phyloP scores from a whole-genome alignment of 192 early-diverging fungal species.

The Allomyces macrogynus region DNA sequence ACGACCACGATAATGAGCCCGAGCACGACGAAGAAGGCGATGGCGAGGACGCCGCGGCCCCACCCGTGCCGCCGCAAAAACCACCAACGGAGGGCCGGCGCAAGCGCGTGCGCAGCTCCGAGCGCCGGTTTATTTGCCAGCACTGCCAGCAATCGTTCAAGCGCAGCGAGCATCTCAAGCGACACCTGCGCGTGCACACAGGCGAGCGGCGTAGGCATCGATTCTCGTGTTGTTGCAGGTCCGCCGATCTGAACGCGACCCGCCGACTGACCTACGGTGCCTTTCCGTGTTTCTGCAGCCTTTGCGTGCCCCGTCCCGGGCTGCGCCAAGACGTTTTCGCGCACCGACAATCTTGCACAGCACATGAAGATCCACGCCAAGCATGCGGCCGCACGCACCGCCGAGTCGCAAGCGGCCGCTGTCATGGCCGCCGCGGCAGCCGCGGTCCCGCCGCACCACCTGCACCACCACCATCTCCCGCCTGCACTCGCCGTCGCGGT shows the following conservation, averaged over 20 bases:
- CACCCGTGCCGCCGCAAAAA: no score
- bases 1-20: no score
- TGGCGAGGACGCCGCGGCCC: no score
- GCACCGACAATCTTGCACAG: slow-evolving; percentile 39
- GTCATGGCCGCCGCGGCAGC: not conserved
- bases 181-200: slow-evolving; percentile 49
- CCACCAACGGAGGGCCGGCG: no score
- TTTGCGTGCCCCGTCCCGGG: slow-evolving; percentile 27
- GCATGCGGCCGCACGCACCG: not conserved
- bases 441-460: no score
- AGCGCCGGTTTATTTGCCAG: slow-evolving; percentile 5
- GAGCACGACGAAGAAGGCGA: no score
- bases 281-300: slow-evolving; percentile 1
- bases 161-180: slow-evolving; percentile 52
- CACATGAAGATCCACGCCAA: slow-evolving; percentile 21
- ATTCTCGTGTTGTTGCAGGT: no score
- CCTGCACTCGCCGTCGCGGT: no score
- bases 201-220: slow-evolving; percentile 20
- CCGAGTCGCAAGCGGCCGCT: not conserved
- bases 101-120: not conserved
- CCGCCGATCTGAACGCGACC: no score
- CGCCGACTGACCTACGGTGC: no score
- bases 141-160: slow-evolving; percentile 43
- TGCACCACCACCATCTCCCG: no score
- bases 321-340: slow-evolving; percentile 37